Percentiles rank a stretch among this genome's conserved stretches.
Evolutionary conservation across 192 early-diverging fungal species (phyloP).

Genomic region (Martensiomyces pterosporus): DNA sequence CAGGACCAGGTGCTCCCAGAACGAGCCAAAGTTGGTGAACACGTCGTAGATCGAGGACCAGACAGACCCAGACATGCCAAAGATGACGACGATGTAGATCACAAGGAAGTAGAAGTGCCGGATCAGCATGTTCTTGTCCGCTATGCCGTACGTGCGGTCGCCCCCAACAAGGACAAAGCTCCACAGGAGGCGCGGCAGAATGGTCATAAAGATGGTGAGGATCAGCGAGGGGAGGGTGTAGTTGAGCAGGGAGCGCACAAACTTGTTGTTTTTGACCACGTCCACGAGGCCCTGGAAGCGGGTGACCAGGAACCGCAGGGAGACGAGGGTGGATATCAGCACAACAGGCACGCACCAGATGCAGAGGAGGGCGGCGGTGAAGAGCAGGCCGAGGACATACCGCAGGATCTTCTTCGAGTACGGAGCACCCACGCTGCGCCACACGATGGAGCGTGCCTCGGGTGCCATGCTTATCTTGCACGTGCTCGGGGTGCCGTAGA

Average conservation of each 20-base stretch:
- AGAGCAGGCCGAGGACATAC: constrained; percentile 51
- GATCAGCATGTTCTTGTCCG: constrained; percentile 50
- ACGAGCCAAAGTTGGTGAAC: constrained; percentile 59
- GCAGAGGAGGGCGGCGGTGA: constrained; percentile 61
- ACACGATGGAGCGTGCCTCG: constrained; percentile 68
- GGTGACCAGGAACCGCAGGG: constrained; percentile 58
- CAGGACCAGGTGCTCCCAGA: constrained; percentile 57
- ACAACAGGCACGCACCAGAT: constrained; percentile 72
- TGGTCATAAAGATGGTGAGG: constrained; percentile 62
- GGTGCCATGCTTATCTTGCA: constrained; percentile 62
- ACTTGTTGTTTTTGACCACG: constrained; percentile 54
- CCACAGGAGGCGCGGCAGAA: constrained; percentile 65
- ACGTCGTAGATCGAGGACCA: constrained; percentile 61
- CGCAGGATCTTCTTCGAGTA: constrained; percentile 56
- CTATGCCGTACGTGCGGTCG: constrained; percentile 34
- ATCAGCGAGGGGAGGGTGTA: constrained; percentile 72
- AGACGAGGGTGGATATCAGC: constrained; percentile 63
- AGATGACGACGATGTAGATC: constrained; percentile 71
- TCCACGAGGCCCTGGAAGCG: constrained; percentile 57
- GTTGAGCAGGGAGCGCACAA: constrained; percentile 59
- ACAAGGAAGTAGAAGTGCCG: constrained; percentile 70
- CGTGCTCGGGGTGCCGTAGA: constrained; percentile 58
- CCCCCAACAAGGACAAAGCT: constrained; percentile 40
- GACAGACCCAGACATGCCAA: constrained; percentile 63
- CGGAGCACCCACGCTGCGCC: constrained; percentile 62